Percentiles rank a stretch among this genome's conserved stretches.
Evolutionary conservation across 495 filamentous ascomycete species (phyloP).

Genomic region (Neurospora sp.): DNA sequence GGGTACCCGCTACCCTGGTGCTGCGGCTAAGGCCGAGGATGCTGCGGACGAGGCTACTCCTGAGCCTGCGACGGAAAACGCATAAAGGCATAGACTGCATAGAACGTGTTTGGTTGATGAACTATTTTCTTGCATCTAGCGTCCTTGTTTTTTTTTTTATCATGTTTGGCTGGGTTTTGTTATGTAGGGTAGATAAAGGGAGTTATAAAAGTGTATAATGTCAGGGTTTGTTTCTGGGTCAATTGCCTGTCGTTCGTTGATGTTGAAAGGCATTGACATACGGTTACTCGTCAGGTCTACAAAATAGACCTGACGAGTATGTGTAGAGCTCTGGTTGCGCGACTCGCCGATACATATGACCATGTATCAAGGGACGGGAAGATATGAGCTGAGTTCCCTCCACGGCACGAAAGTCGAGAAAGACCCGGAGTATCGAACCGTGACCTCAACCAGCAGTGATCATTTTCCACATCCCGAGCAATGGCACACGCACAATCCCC

Average conservation of each 20-base stretch:
- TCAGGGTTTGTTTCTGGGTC: background rate
- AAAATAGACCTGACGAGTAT: too few relatives aligned
- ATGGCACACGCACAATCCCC: background rate
- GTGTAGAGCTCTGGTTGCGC: background rate
- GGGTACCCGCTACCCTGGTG: slow-evolving; percentile 49
- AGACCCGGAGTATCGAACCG: background rate
- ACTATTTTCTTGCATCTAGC: background rate
- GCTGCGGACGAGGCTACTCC: background rate
- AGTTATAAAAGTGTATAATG: background rate
- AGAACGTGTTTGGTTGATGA: background rate
- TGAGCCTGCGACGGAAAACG: background rate
- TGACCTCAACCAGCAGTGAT: background rate
- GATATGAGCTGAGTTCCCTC: background rate
- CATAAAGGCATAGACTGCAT: background rate
- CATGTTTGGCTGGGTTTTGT: background rate
- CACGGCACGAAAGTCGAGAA: background rate
- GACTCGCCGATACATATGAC: background rate
- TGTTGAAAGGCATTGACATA: too few relatives aligned
- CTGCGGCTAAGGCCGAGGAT: background rate
- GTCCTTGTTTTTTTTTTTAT: background rate
- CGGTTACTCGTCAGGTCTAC: too few relatives aligned
- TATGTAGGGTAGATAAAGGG: background rate
- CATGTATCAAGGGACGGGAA: background rate
- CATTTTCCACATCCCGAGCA: background rate
- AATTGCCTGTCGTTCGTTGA: too few relatives aligned